Conservation (phyloP, 768 basidiomycete species). For the Hericium erinaceus region DNA sequence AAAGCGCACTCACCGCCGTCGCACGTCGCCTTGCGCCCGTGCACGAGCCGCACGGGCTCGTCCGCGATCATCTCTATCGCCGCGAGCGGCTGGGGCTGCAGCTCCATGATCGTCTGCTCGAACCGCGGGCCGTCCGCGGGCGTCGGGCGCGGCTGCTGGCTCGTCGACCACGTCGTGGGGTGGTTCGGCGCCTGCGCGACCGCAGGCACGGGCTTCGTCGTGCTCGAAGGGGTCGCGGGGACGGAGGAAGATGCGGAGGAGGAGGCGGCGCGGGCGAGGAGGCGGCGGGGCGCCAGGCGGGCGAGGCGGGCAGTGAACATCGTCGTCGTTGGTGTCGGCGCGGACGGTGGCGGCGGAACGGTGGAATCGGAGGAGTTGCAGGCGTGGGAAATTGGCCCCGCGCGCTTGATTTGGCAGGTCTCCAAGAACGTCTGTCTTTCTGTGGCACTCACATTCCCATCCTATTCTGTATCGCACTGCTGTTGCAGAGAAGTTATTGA, state of each 20-base stretch:
- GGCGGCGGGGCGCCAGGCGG: constrained; percentile 9
- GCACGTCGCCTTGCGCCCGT: constrained; percentile 81
- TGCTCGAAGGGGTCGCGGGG: constrained; percentile 11
- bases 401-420: no score
- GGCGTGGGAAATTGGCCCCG: neutral
- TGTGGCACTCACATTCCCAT: no score
- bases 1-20: constrained; percentile 73
- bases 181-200: constrained; percentile 74
- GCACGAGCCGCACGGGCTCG: constrained; percentile 76
- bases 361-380: neutral
- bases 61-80: constrained; percentile 86
- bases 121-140: constrained; percentile 66
- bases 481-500: no score
- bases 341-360: neutral
- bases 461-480: no score
- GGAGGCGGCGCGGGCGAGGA: constrained; percentile 6
- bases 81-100: constrained; percentile 83
- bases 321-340: neutral
- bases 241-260: constrained; percentile 9
- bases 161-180: constrained; percentile 76
- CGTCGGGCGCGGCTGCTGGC: constrained; percentile 61
- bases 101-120: constrained; percentile 81
- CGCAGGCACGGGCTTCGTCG: constrained; percentile 22
- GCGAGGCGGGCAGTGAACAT: constrained; percentile 11
- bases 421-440: no score